Evolutionary conservation across 192 early-diverging fungal species (phyloP), one percentile per base, ranked within the genome.

Genomic region (Ramicandelaber brevisporus): DNA sequence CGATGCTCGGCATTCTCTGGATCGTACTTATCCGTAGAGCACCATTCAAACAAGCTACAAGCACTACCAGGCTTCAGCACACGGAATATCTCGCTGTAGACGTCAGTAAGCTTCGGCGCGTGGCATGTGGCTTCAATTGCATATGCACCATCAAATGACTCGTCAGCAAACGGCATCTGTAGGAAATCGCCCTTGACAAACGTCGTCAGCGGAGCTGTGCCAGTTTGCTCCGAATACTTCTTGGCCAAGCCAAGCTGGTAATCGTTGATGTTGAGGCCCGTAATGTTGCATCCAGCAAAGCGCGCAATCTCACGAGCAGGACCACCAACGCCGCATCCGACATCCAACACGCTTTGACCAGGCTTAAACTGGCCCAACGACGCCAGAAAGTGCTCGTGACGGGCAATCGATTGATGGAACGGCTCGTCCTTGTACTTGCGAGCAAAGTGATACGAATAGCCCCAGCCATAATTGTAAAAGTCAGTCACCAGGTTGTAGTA

Each of bases 81-180:
- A 27, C 83, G 65, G 66, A 73, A 92, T 38, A 78, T 74, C 42
- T 95, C 75, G 20, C 61, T 55, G 43, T 92, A 95, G 24, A 79
- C 79, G 37, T 65, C 70, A 43, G 82, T 71, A 14, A 95, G 63
- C 1, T 55, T 47, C 4, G 80, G 77, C 0, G 86, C 71, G 49
- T 95, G 89, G 52, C 74, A 77, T 6, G 77, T 83, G 17, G 89
- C 89, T 59, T 95, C 89, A 37, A 95, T 84, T n/a, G 84, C 81
- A 47, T 92, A 95, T 1, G 71, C 78, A 27, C 80, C 80, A 46
- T 95, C 89, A 33, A 77, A 84, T 14, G 44, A 31, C 48, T 59
- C 61, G 3, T 75, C 68, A 11, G 67, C 64, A 36, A 89, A 75
- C 7, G 84, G 82, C 73, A 92, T 84, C 32, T 72, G 37, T 62